Base-by-base conservation (phyloP, 345 rosid species). In the Hibiscus trionum region DNA sequence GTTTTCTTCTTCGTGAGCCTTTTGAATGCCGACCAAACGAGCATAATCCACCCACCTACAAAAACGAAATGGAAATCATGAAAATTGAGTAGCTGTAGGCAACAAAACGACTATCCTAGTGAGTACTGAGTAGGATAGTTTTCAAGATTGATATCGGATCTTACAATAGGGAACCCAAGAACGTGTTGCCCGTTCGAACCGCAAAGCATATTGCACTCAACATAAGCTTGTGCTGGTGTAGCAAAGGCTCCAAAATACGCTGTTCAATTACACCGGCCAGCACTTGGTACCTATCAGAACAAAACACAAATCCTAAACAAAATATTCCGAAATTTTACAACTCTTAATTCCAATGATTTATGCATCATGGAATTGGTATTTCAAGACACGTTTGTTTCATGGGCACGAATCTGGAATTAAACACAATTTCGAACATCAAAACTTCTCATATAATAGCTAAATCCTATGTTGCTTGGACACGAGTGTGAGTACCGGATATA, bases 21-120 rank as follows among this genome's bases (percentile, higher is more conserved):
- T 92, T 72, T 96, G 99, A 77, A 96, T 80, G 71, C 99, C 97
- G 69, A 89, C 84, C 79, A 82, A 75, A 11, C 96, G 96, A 6
- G 98, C 99, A 70, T 96, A 93, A 77, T 96, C 99, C 76, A 93
- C 99, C 99, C 99, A 93, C 89, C 99, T 93, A 86, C 17, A 52
- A 10, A 66, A 74, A 53, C 31, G 26, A 49, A 49, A 10, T 4
- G 6, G 5, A 72, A 55, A 11, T 73, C 37, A 27, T 67, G 21
- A 63, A 3, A 56, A 16, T 26, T 5, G 42, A 35, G 37, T 9
- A 24, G 31, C 42, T 8, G 10, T 17, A 1, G 39, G 46, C 42
- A 8, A 14, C 33, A 58, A 6, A 47, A 24, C 14, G 33, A 59
- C 44, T 27, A 29, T 35, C 55, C 14, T 50, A 50, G 17, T 7